A percentile compares a stretch with the other conserved stretches of the same genome.
Conservation (phyloP, 2,329 filamentous ascomycete species). For the Teratosphaeria destructans region DNA sequence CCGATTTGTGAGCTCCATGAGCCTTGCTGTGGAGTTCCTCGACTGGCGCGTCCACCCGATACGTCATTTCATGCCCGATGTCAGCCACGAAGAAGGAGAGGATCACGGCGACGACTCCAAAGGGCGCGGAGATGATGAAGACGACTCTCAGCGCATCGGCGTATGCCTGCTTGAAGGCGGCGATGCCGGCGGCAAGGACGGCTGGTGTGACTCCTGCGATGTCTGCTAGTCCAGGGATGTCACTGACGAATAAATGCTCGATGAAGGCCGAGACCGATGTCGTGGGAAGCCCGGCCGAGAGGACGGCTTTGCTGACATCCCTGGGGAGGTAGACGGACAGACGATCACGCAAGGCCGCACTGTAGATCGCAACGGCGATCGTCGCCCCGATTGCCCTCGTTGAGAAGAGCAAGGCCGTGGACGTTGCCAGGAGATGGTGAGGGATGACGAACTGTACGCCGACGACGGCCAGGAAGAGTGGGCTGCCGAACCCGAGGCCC, state of each 20-base stretch:
- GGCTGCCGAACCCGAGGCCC: slow-evolving; percentile 11
- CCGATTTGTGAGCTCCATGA: neutral
- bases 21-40: slow-evolving; percentile 2
- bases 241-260: slow-evolving; percentile 19
- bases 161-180: slow-evolving; percentile 27
- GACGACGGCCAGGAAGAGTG: slow-evolving; percentile 11
- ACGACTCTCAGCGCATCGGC: slow-evolving; percentile 33
- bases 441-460: slow-evolving; percentile 11
- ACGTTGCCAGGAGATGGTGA: slow-evolving; percentile 12
- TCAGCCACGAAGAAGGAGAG: slow-evolving; percentile 6
- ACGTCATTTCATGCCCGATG: slow-evolving; percentile 7
- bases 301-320: slow-evolving; percentile 26
- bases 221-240: slow-evolving; percentile 15
- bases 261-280: slow-evolving; percentile 26
- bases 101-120: slow-evolving; percentile 8
- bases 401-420: slow-evolving; percentile 6
- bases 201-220: slow-evolving; percentile 24
- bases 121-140: slow-evolving; percentile 17
- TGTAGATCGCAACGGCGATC: slow-evolving; percentile 32
- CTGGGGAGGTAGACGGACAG: slow-evolving; percentile 27
- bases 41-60: slow-evolving; percentile 6
- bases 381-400: slow-evolving; percentile 21
- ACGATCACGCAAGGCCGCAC: slow-evolving; percentile 30
- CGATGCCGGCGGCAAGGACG: slow-evolving; percentile 23
- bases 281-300: slow-evolving; percentile 29